Base-by-base conservation (phyloP, 768 basidiomycete species). In the Boletus insuetus region DNA sequence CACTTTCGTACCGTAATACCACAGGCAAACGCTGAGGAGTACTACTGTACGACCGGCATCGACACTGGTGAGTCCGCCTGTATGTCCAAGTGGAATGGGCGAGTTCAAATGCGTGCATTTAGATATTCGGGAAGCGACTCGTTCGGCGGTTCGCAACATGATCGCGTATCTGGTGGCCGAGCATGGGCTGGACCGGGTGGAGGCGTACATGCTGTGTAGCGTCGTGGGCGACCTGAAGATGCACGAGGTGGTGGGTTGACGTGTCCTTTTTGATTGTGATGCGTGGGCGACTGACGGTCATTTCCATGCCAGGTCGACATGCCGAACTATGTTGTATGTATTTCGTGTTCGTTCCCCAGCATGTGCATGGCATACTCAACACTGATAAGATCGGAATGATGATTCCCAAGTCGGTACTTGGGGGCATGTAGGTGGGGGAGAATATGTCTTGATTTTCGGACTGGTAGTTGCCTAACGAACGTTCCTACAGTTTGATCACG, bases 151-250 rank as follows among this genome's bases (percentile, higher is more conserved):
- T 13, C 77, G 82, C 34, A 70, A 78, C 53, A 85, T 85, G 84
- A 82, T 86, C 44, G 66, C 71, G 9, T 82, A 77, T 59, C 67
- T 85, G 14, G 66, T 62, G n/a, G 68, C 63, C 0, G 77, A 81
- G 53, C 74, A 77, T 54, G 71, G 72, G 19, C 60, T 85, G 45
- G 61, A 62, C 34, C 65, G 74, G n/a, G 74, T 75, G 6, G 81
- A 79, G 4, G 82, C 82, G 39, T 85, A 85, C 56, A 82, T 84
- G 71, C 72, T 85, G 0, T 83, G 82, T 60, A 84, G 84, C 58
- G 79, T 85, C 46, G 81, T 77, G 0, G 83, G 77, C 2, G 83
- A 85, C 64, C 64, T 85, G 55, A 72, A 77, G 54, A 74, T 86
- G 73, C 84, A 83, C 56, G 84, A 85, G 70, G 84, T 84, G 70